phyloP scores from a whole-genome alignment of 2,329 filamentous ascomycete genomes.

The Xylaria sp. region DNA sequence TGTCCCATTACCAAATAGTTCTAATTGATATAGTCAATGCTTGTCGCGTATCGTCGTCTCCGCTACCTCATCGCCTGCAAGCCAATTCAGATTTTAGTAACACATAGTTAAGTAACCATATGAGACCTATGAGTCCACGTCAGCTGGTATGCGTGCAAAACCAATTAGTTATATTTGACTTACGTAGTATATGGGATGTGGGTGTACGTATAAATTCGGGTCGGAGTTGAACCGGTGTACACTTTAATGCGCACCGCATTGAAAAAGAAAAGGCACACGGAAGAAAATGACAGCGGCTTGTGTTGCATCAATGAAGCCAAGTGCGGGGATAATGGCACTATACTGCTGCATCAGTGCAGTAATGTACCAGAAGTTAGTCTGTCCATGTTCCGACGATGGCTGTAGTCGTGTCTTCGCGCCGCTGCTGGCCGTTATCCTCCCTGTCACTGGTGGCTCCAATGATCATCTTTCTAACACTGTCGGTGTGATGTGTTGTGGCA shows the following conservation, averaged over 20 bases:
- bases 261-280: slow-evolving; percentile 3
- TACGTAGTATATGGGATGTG: neutral
- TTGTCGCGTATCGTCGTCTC: neutral
- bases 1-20: neutral
- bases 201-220: neutral
- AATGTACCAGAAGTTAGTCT: neutral
- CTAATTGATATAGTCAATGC: neutral
- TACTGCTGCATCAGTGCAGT: neutral
- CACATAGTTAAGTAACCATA: neutral
- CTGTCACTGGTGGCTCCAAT: slow-evolving; percentile 3
- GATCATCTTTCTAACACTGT: slow-evolving; percentile 14
- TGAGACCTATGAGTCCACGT: slow-evolving; percentile 7
- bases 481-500: slow-evolving; percentile 3
- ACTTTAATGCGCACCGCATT: neutral
- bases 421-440: neutral
- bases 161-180: slow-evolving; percentile 2
- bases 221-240: neutral
- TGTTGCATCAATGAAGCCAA: neutral
- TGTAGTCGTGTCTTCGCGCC: neutral
- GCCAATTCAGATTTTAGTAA: neutral
- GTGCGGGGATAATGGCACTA: neutral
- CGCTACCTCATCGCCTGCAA: neutral
- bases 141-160: neutral
- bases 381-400: neutral
- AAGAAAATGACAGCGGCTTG: neutral